Evolutionary conservation across 345 rosid genomes (phyloP), one percentile per base, ranked within the genome.

Genomic region (Citrus inodora): DNA sequence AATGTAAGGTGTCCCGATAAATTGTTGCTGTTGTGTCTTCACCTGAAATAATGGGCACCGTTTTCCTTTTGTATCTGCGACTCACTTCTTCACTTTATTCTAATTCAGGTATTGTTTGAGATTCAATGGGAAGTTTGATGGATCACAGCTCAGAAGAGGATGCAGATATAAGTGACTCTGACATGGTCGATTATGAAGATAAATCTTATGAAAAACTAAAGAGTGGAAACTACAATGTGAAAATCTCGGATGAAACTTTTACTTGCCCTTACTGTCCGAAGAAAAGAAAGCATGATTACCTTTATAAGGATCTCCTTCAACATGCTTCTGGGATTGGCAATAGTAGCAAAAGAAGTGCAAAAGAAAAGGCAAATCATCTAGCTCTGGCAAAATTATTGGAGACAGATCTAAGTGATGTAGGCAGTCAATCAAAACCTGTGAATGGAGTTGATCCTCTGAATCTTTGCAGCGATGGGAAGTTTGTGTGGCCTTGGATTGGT

Each of bases 251-350:
- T 69, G 83, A 86, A 53, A 81, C 85, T 73, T 94, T 87, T 82
- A 78, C 84, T 56, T 96, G 99, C 62, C 99, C 98, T 4, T 94
- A 81, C 75, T 94, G 98, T 79, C 91, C 92, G 9, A 90, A 87
- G 67, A 94, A 88, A 90, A 86, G 80, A 85, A 92, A 89, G 86
- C 82, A 73, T 53, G 89, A 88, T 79, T 95, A 88, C 81, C 84
- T 78, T 24, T 92, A 90, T 71, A 80, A 76, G 42, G 98, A 94
- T 71, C 89, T 96, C 79, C 92, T 94, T 76, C 98, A 96, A 73
- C 99, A 96, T 89, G 99, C 98, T 77, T 90, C 95, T 59, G 98
- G 97, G 55, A 97, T 96, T 75, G 97, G 98, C 73, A 87, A 85
- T 67, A 93, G 99, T 78, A 55, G 81, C 56, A 93, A 96, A 83